Evolutionary conservation across 1,284 basidiomycete genomes (phyloP), one percentile per base, ranked within the genome.

Genomic region (Cutaneotrichosporon spelunceum): DNA sequence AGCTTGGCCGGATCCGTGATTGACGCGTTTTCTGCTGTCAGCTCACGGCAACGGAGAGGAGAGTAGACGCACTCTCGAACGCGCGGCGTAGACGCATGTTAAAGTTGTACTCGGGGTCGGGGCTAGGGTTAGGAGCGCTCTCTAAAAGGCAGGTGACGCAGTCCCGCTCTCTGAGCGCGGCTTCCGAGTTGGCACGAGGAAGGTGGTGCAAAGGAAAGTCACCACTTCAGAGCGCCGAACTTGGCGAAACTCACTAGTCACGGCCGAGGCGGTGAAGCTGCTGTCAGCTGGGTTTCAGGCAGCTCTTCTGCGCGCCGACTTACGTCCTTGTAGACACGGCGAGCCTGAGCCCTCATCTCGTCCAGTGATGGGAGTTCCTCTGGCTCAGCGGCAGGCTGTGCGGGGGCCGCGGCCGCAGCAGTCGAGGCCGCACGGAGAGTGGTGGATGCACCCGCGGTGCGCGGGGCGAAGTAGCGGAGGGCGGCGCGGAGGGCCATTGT

Each of bases 1-100:
- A 93, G 88, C 66, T 90, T 87, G 44, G 84, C 83, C 39, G 84
- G 83, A 72, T 90, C 85, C 11, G 83, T 87, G 61, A 91, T 78
- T 68, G 84, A 76, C 63, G 84, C 83, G 73, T 93, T 91, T 76
- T 88, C 91, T 93, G 72, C 19, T 10, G 39, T 62, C 42, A 63
- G 62, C 53, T 19, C 23, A 27, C 3, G 19, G 9, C 9, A 39
- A 33, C 23, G 8, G n/a, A 30, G 5, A 2, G 29, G 44, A 21
- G 45, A n/a, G 39, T 30, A 8, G 30, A 68, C 77, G 66, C 61
- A 77, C 78, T 79, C 68, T 79, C 77, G 59, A 75, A 79, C 1
- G 77, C 76, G 33, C 78, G 65, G 33, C 78, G 72, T 2, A 79
- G 70, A 21, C 78, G 70, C 65, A 74, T 74, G 66, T 78, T 78